Base-by-base conservation (phyloP, 345 rosid genomes). In the Raphanus sativus region DNA sequence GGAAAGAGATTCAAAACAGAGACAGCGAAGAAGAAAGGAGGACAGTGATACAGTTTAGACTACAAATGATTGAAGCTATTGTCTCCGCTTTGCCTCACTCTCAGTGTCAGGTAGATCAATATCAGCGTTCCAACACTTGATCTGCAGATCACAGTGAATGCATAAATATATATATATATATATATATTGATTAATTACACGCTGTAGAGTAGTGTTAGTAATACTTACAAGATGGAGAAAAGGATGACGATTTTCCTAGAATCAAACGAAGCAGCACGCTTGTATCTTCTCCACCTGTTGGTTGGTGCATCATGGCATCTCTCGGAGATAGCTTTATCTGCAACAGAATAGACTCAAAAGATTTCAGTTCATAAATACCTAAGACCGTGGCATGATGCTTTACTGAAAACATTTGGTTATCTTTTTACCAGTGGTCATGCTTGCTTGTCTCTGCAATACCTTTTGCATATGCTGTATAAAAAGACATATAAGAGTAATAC, bases 231-330 rank as follows among this genome's bases (percentile, higher is more conserved):
- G 84, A 91, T 76, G 65, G 98, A 94, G 86, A 94, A 94, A 5
- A 89, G 75, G 71, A 94, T 75, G 87, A 91, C 98, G 40, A 94
- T 62, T 75, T 89, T 91, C 80, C 97, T 86, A 8, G 97, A 94
- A 80, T 91, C 95, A 81, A 90, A 92, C 8, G 92, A 86, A 9
- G 97, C 91, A 0, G 88, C 88, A 32, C 97, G 97, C 75, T 89
- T 94, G 70, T 84, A 94, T 80, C 85, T 90, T 85, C 97, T 89
- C 95, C 95, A 89, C 69, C 91, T 87, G 86, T 94, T 94, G 10
- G 77, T 79, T 13, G 95, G 89, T 50, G 82, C 82, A 16, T 91
- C 97, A 34, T 86, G 89, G 78, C 78, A 74, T 81, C 90, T 84
- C 65, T 94, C 97, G 0, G 73, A 70, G 17, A 75, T 69, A 3